Evolutionary conservation across 2,329 filamentous ascomycete genomes (phyloP), one percentile per base, ranked within the genome.

Genomic region (Whalleya microplaca): DNA sequence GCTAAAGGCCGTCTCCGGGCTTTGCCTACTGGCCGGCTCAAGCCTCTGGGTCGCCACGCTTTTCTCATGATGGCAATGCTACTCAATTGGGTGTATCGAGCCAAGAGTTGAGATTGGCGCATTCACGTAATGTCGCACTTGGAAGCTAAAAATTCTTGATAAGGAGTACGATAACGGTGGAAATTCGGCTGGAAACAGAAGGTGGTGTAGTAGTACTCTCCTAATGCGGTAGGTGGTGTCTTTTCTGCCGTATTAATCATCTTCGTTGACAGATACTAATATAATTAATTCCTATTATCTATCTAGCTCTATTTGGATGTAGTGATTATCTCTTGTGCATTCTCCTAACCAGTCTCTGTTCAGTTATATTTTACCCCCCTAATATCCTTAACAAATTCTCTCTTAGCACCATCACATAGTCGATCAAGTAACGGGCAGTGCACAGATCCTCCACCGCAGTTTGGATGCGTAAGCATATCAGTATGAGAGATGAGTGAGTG

Each of bases 11-110:
- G 62, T 55, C 64, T 55, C 16, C 60, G 60, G 21, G 60, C 32
- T 12, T 57, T 48, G n/a, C 46, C 41, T 7, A 51, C 56, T 5
- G 70, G 64, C 61, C 69, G 65, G 42, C 63, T 62, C 18, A 72
- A 52, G 41, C 65, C 63, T 51, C 67, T 59, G 21, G 68, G 61
- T 46, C 65, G 63, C 70, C 69, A 72, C 48, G 64, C 66, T 57
- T 67, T 69, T 61, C 56, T 69, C 72, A 73, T 73, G 2, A 41
- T 63, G 37, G 50, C 45, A 51, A 21, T 41, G 32, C 8, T 40
- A 52, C n/a, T 48, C 47, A 54, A 50, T 21, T 27, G 23, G 29
- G 48, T 43, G 29, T 18, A 18, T 20, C 10, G 23, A 32, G n/a
- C 14, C 23, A 18, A 41, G 50, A 19, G 42, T 47, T 29, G 29